Evolutionary conservation across 352 stramenopile species (phyloP).

Genomic region (Phytophthora sp.): DNA sequence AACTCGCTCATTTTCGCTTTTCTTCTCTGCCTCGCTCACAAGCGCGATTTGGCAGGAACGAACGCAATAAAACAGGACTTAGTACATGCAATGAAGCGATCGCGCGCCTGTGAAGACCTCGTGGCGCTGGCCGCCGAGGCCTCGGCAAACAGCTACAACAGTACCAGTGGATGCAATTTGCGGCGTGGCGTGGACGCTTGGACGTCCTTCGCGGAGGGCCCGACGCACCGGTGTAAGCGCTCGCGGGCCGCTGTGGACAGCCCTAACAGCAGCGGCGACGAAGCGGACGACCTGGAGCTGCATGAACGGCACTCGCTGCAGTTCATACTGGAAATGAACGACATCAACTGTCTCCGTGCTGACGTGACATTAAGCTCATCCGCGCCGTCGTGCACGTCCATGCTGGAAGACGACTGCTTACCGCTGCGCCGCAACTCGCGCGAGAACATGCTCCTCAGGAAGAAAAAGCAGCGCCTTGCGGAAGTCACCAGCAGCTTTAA

Average conservation of each 20-base stretch:
- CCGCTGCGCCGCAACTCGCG: conserved; percentile 47
- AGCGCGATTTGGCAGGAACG: conserved; percentile 14
- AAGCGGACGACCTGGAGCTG: conserved; percentile 18
- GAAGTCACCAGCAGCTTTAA: conserved; percentile 32
- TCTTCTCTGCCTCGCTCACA: conserved; percentile 24
- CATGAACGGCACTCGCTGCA: conserved; percentile 29
- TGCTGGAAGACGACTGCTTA: conserved; percentile 32
- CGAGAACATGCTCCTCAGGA: conserved; percentile 42
- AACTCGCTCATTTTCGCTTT: conserved; percentile 39
- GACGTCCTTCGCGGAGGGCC: conserved; percentile 22
- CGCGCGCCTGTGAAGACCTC: conserved; percentile 71
- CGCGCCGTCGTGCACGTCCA: conserved; percentile 13
- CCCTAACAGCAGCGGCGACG: conserved; percentile 14
- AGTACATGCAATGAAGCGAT: conserved; percentile 62
- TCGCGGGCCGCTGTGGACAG: conserved; percentile 26
- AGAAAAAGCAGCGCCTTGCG: conserved; percentile 38
- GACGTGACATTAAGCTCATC: conserved; percentile 21
- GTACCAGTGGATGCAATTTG: conserved; percentile 6
- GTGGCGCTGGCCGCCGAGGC: conserved; percentile 52
- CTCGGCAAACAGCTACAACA: conserved; percentile 5
- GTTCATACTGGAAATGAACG: conserved; percentile 32
- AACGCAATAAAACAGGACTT: not conserved
- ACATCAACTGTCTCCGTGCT: conserved; percentile 13
- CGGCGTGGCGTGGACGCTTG: conserved; percentile 9
- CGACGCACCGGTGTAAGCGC: conserved; percentile 33